Base-by-base conservation (phyloP, 257 asterid genomes). In the Jasminum sambac region DNA sequence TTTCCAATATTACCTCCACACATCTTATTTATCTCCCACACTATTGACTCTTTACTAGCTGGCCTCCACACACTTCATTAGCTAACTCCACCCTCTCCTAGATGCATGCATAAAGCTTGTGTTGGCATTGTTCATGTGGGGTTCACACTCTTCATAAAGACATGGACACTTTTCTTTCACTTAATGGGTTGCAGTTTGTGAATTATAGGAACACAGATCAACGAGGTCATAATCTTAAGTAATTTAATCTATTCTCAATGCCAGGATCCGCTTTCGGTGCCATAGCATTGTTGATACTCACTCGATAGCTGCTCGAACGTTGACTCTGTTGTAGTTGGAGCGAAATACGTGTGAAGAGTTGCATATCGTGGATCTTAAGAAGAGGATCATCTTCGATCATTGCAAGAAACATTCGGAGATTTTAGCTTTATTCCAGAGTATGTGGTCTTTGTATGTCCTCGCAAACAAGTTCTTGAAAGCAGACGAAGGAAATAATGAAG, bases 381-480 rank as follows among this genome's bases (percentile, higher is more conserved):
- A 71, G 76, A 62, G 63, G 77, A 62, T 69, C 59, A 64, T 71
- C 60, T 25, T 5, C 67, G 30, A 8, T 40, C 41, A 52, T 67
- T 42, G 69, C 71, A 72, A 52, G 37, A 61, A 61, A 40, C 68
- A 26, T 59, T 64, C 52, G 40, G 41, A 69, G 63, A 3, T 66
- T 40, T 17, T 40, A 24, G 73, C 44, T 50, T 52, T 48, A 55
- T 40, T 26, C 17, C 26, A 39, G 64, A 74, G 81, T 72, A 92
- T 92, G 98, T 92, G 98, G 97, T 83, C 90, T 50, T 70, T 88
- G 78, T 64, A 74, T 87, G 74, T 81, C 68, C 74, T 92, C 64
- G 74, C 89, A 74, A 90, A 80, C 89, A 92, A 90, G 72, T 80
- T 92, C 78, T 17, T 86, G 83, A 87, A 88, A 79, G 73, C 84